These are phyloP conservation scores for Ogataea salicorniae DNA, from an alignment of 805 yeast species.

Conservation along the genomic window DNA sequence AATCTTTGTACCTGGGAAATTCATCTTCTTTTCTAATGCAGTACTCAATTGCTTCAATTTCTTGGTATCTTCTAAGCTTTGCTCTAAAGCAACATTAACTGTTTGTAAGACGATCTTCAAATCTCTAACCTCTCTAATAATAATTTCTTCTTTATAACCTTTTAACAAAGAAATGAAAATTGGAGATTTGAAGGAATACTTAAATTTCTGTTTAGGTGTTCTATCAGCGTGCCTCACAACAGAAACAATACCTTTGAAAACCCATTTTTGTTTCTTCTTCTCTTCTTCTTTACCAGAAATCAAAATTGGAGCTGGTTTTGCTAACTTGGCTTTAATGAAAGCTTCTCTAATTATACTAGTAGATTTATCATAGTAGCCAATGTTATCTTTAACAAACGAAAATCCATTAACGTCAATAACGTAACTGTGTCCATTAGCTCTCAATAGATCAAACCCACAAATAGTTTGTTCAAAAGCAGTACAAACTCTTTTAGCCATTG, in stretches of 20 bases:
- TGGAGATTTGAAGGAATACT: slow-evolving; percentile 87
- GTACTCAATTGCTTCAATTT: slow-evolving; percentile 72
- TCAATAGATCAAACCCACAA: slow-evolving; percentile 91
- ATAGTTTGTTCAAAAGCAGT: slow-evolving; percentile 82
- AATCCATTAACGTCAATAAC: slow-evolving; percentile 98
- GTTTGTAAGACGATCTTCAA: slow-evolving; percentile 81
- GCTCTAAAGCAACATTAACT: slow-evolving; percentile 73
- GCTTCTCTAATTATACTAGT: slow-evolving; percentile 70
- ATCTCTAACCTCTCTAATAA: slow-evolving; percentile 85
- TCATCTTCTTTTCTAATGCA: slow-evolving; percentile 84
- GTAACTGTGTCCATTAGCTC: slow-evolving; percentile 83
- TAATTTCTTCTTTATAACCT: slow-evolving; percentile 95
- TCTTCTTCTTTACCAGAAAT: slow-evolving; percentile 41
- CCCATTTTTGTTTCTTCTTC: slow-evolving; percentile 82
- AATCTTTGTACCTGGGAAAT: slow-evolving; percentile 93
- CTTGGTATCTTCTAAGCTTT: slow-evolving; percentile 70
- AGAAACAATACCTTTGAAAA: slow-evolving; percentile 84
- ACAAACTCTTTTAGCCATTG: slow-evolving; percentile 76
- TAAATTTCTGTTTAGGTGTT: slow-evolving; percentile 97
- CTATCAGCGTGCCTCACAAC: slow-evolving; percentile 97
- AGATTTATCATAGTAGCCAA: slow-evolving; percentile 77
- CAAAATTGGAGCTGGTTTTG: slow-evolving; percentile 34
- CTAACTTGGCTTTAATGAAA: slow-evolving; percentile 58
- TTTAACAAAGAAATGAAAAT: slow-evolving; percentile 80
- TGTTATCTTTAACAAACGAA: slow-evolving; percentile 92